Conservation (phyloP, 2,329 filamentous ascomycete genomes). For the Monilinia fructicola region DNA sequence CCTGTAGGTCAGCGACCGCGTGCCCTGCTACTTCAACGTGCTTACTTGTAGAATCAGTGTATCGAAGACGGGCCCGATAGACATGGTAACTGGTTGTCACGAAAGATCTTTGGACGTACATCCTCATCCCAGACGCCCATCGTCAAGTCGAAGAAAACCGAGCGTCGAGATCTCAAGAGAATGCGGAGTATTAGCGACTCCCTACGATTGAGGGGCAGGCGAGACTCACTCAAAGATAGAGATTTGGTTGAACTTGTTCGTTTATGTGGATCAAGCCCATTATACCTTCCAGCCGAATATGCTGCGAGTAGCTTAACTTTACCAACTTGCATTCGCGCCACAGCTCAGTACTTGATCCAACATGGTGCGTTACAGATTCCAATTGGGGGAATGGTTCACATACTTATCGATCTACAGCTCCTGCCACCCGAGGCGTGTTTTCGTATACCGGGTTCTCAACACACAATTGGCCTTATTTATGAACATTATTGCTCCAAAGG, state of each 20-base stretch:
- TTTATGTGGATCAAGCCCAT: conserved; percentile 60
- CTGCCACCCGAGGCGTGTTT: conserved; percentile 60
- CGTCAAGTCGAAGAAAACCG: conserved; percentile 32
- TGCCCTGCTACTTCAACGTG: background rate
- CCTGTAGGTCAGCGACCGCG: conserved; percentile 27
- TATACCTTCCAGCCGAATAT: conserved; percentile 61
- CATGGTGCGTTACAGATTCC: conserved; percentile 49
- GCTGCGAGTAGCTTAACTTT: conserved; percentile 56
- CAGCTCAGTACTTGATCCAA: conserved; percentile 62
- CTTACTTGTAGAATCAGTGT: conserved; percentile 13
- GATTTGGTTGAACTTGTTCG: conserved; percentile 60
- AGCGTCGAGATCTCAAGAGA: conserved; percentile 42
- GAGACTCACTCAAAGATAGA: conserved; percentile 49
- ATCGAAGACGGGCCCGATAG: conserved; percentile 32
- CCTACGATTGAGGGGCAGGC: conserved; percentile 47
- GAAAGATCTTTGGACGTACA: conserved; percentile 43
- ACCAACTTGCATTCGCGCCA: conserved; percentile 66
- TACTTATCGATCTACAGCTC: conserved; percentile 35
- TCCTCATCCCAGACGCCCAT: conserved; percentile 41
- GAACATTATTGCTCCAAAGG: conserved; percentile 60
- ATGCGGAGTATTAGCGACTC: conserved; percentile 58
- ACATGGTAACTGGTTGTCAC: conserved; percentile 43
- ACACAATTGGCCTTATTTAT: conserved; percentile 58
- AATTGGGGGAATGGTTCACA: background rate
- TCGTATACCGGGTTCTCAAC: conserved; percentile 58